A percentile compares a stretch with the other conserved stretches of the same genome.
Evolutionary conservation across 208 protist species (phyloP).

Genomic region (Acanthamoeba healyi): DNA sequence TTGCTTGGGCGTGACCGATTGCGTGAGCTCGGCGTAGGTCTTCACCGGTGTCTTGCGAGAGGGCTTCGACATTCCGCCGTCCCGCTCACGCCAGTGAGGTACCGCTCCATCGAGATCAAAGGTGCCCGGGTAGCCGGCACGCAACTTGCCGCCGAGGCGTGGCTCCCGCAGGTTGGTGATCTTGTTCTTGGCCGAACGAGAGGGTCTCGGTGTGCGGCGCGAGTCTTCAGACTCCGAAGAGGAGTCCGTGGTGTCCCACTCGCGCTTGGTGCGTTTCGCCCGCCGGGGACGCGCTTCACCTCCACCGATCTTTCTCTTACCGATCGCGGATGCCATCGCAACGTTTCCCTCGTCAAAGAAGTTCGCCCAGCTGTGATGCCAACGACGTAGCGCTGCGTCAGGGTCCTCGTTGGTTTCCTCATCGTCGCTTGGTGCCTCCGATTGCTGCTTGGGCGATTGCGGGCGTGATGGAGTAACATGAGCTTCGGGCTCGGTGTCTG

Average conservation of each 20-base stretch:
- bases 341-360: neutral
- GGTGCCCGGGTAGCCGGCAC: conserved; percentile 24
- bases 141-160: neutral
- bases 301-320: neutral
- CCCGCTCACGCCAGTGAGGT: neutral
- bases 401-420: neutral
- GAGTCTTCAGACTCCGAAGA: neutral
- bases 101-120: conserved; percentile 53
- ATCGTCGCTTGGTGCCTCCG: neutral
- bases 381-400: neutral
- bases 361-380: neutral
- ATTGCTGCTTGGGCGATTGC: neutral
- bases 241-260: neutral
- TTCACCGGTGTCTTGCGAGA: neutral
- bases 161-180: conserved; percentile 20
- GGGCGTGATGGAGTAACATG: neutral
- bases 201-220: neutral
- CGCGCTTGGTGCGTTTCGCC: neutral
- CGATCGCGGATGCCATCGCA: neutral
- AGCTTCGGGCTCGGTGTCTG: neutral
- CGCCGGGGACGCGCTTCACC: neutral
- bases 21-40: neutral
- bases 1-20: neutral
- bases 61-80: neutral
- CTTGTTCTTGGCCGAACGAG: conserved; percentile 26